Evolutionary conservation across 2,329 filamentous ascomycete genomes (phyloP).

Genomic region (Onygenales sp.): DNA sequence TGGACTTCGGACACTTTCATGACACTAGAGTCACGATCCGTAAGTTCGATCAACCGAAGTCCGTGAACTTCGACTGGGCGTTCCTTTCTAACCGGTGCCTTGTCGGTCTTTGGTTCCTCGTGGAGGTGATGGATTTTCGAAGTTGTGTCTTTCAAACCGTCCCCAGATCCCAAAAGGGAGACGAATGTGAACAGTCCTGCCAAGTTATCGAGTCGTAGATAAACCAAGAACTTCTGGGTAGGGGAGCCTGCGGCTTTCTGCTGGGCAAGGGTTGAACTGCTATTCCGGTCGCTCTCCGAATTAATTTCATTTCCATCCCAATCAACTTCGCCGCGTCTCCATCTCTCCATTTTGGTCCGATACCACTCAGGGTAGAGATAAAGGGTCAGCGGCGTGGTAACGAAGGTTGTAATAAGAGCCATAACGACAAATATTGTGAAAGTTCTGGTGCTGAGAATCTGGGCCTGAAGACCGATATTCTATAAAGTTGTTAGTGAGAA

Average conservation of each 20-base stretch:
- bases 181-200: slow-evolving; percentile 74
- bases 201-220: slow-evolving; percentile 76
- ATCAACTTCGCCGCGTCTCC: slow-evolving; percentile 80
- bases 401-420: slow-evolving; percentile 78
- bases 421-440: slow-evolving; percentile 95
- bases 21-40: slow-evolving; percentile 85
- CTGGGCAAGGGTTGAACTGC: slow-evolving; percentile 30
- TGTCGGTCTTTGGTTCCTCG: slow-evolving; percentile 12
- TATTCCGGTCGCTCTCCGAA: slow-evolving; percentile 33
- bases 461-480: slow-evolving; percentile 75
- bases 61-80: slow-evolving; percentile 64
- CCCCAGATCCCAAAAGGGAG: slow-evolving; percentile 60
- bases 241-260: slow-evolving; percentile 43
- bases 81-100: slow-evolving; percentile 13
- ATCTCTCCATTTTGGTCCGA: slow-evolving; percentile 61
- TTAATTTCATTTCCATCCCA: slow-evolving; percentile 60
- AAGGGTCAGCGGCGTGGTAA: slow-evolving; percentile 67
- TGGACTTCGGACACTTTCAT: slow-evolving; percentile 85
- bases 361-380: slow-evolving; percentile 70
- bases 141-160: slow-evolving; percentile 24
- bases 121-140: slow-evolving; percentile 26
- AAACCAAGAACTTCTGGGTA: slow-evolving; percentile 62
- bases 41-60: slow-evolving; percentile 75
- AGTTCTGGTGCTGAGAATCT: slow-evolving; percentile 67
- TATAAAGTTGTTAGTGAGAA: slow-evolving; percentile 17